A percentile compares a stretch with the other conserved stretches of the same genome.
Evolutionary conservation across 352 stramenopile species (phyloP).

Genomic region (Phytophthora capsici): DNA sequence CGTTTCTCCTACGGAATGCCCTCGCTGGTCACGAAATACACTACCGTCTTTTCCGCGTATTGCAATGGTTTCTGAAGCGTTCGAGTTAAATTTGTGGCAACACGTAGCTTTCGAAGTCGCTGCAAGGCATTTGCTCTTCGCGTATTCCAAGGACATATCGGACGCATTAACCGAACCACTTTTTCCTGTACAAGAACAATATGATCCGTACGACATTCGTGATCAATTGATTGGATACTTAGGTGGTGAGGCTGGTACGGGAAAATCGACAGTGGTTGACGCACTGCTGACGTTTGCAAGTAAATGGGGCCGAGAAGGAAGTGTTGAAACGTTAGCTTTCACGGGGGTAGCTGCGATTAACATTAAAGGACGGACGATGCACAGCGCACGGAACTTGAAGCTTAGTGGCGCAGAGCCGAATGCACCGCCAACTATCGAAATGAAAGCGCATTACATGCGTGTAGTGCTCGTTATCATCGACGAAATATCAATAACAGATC

Average conservation of each 20-base stretch:
- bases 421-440: slow-evolving; percentile 10
- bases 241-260: not conserved
- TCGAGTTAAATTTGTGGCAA: not conserved
- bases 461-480: slow-evolving; percentile 33
- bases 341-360: not conserved
- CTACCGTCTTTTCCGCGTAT: not conserved
- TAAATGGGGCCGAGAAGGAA: not conserved
- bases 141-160: not conserved
- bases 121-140: not conserved
- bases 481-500: slow-evolving; percentile 36
- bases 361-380: not conserved
- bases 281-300: not conserved
- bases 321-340: not conserved
- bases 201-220: too few relatives aligned
- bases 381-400: not conserved
- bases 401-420: slow-evolving; percentile 3
- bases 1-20: not conserved
- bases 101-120: not conserved
- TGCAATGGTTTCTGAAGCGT: not conserved
- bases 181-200: too few relatives aligned
- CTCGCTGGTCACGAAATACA: not conserved
- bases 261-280: not conserved
- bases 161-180: too few relatives aligned
- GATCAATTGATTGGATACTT: too few relatives aligned
- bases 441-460: slow-evolving; percentile 15